Evolutionary conservation across 176 grass and related monocot species (phyloP).

Genomic region (Aechmea fasciata): DNA sequence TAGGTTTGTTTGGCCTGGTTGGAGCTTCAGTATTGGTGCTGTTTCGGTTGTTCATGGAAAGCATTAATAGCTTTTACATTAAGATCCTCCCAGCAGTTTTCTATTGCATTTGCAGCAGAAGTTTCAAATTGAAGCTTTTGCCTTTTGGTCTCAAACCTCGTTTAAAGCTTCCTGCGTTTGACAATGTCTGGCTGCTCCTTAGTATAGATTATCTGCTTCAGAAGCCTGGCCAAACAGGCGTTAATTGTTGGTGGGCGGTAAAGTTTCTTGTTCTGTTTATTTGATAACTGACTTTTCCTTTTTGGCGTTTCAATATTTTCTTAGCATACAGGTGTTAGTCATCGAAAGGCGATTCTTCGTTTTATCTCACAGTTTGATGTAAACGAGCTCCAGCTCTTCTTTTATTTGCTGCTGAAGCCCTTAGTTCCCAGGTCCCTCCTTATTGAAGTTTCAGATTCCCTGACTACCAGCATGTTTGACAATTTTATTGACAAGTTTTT

Average conservation of each 20-base stretch:
- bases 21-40: no score
- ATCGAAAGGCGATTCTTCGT: constrained; percentile 77
- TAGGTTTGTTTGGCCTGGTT: no score
- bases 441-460: constrained; percentile 37
- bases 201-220: no score
- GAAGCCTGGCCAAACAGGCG: no score
- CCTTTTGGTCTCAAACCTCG: no score
- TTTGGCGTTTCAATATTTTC: constrained; percentile 16
- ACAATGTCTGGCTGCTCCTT: no score
- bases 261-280: constrained; percentile 6
- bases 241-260: not conserved
- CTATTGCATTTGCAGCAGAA: no score
- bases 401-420: constrained; percentile 60
- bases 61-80: no score
- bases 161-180: no score
- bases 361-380: constrained; percentile 80
- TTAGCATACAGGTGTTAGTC: constrained; percentile 75
- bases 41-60: no score
- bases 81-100: no score
- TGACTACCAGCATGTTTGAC: constrained; percentile 22
- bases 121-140: no score
- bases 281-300: constrained; percentile 20
- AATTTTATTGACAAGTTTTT: constrained; percentile 18
- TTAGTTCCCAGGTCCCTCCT: constrained; percentile 37
- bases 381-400: constrained; percentile 81